These are phyloP conservation scores for Rutstroemia sp. DNA, from an alignment of 2,329 filamentous ascomycete species.

Conservation along the genomic window DNA sequence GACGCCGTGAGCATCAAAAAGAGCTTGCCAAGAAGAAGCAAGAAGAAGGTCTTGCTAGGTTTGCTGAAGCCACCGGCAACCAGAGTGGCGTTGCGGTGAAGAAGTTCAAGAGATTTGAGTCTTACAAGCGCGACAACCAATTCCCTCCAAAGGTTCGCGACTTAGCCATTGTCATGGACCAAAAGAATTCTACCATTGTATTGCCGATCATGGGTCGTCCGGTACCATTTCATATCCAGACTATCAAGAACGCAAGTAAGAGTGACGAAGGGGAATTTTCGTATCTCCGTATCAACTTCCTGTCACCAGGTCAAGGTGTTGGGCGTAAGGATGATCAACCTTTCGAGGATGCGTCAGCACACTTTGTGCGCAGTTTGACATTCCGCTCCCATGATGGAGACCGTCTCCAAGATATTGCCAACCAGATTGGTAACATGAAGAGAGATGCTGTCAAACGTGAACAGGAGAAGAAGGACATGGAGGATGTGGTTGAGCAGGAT, in stretches of 20 bases:
- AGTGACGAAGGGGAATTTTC: constrained; percentile 93
- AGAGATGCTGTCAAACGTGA: constrained; percentile 87
- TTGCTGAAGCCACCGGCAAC: constrained; percentile 75
- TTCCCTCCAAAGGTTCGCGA: constrained; percentile 77
- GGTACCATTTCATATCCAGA: constrained; percentile 95
- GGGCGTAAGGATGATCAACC: constrained; percentile 96
- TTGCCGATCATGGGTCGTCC: constrained; percentile 96
- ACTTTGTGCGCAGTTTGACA: constrained; percentile 92
- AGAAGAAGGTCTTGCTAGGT: constrained; percentile 76
- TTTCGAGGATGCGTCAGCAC: constrained; percentile 91
- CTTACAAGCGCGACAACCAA: constrained; percentile 96
- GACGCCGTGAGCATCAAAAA: constrained; percentile 85
- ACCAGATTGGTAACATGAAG: constrained; percentile 93
- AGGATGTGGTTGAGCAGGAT: constrained; percentile 97
- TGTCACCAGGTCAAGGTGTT: constrained; percentile 94
- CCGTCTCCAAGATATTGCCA: constrained; percentile 83
- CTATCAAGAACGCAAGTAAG: constrained; percentile 98
- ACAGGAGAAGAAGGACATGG: constrained; percentile 98
- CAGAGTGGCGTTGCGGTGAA: constrained; percentile 90
- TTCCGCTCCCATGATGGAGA: constrained; percentile 87
- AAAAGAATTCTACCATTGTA: constrained; percentile 83
- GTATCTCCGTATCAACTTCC: constrained; percentile 92
- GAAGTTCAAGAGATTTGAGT: constrained; percentile 98
- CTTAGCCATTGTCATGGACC: constrained; percentile 81
- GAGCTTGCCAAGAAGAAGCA: constrained; percentile 84